Conservation (phyloP, 2,329 filamentous ascomycete species). For the Lachnellula arida region DNA sequence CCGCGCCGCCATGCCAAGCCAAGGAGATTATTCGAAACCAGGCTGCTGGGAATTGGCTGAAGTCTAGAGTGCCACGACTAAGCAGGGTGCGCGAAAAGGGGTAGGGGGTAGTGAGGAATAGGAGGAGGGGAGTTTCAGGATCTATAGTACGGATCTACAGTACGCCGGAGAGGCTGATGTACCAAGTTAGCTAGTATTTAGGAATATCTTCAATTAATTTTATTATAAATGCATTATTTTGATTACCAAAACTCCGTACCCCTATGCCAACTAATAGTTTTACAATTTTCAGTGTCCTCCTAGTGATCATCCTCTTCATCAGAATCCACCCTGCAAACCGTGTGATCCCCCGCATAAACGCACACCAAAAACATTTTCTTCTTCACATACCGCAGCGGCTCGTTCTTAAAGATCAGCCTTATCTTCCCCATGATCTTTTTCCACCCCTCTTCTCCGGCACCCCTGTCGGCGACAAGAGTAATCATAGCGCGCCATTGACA, state of each 20-base stretch:
- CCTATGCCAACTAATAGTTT: too few relatives aligned
- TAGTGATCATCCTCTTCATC: background rate
- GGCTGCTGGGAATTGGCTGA: background rate
- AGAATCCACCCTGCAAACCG: background rate
- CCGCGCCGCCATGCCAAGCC: too few relatives aligned
- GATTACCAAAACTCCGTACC: too few relatives aligned
- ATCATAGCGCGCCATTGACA: constrained; percentile 1
- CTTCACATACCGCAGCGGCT: background rate
- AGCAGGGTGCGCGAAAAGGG: background rate
- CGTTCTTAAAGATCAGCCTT: background rate
- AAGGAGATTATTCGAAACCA: background rate
- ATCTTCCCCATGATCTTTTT: constrained; percentile 2
- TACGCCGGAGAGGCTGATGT: too few relatives aligned
- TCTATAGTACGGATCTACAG: too few relatives aligned
- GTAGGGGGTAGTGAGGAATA: background rate
- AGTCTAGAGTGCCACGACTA: background rate
- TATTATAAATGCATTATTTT: too few relatives aligned
- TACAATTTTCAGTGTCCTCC: too few relatives aligned
- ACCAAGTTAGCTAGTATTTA: too few relatives aligned
- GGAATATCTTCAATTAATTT: too few relatives aligned
- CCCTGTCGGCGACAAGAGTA: background rate
- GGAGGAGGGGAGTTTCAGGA: background rate
- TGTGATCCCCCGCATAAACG: constrained; percentile 1
- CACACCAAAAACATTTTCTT: constrained; percentile 2
- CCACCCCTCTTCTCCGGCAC: constrained; percentile 2